These are phyloP conservation scores for Microdochium bolleyi DNA, from an alignment of 2,329 filamentous ascomycete genomes.

Conservation along the genomic window DNA sequence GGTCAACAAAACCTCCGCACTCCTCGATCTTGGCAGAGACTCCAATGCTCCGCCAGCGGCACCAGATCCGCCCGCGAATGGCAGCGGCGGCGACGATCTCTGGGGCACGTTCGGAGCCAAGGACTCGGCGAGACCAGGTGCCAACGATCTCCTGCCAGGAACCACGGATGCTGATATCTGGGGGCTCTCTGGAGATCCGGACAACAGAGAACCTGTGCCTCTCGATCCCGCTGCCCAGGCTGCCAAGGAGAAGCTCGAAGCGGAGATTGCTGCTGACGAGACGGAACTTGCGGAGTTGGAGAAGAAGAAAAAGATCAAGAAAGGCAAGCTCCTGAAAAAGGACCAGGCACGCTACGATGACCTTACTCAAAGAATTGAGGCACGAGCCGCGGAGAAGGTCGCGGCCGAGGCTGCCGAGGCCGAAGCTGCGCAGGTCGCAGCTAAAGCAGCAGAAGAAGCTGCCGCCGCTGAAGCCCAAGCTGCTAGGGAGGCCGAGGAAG, in stretches of 20 bases:
- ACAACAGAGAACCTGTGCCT: slow-evolving; percentile 42
- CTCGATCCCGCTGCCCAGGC: slow-evolving; percentile 28
- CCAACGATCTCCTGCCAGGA: slow-evolving; percentile 27
- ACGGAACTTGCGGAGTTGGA: slow-evolving; percentile 17
- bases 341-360: slow-evolving; percentile 13
- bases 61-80: not conserved
- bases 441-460: slow-evolving; percentile 4
- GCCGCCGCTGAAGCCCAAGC: slow-evolving; percentile 16
- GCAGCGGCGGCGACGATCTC: not conserved
- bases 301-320: slow-evolving; percentile 20
- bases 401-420: slow-evolving; percentile 7
- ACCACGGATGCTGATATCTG: slow-evolving; percentile 24
- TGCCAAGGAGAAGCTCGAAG: slow-evolving; percentile 22
- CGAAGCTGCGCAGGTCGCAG: not conserved
- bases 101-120: not conserved
- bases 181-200: slow-evolving; percentile 2
- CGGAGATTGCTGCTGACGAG: slow-evolving; percentile 29
- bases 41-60: not conserved
- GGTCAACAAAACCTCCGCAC: not conserved
- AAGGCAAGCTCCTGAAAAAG: slow-evolving; percentile 14
- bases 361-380: slow-evolving; percentile 25
- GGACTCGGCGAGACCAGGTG: not conserved
- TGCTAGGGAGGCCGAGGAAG: slow-evolving; percentile 17
- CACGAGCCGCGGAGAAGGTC: slow-evolving; percentile 26
- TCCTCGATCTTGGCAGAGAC: not conserved